These are phyloP conservation scores for Pythium vanterpoolii DNA, from an alignment of 352 stramenopile genomes.

Conservation along the genomic window DNA sequence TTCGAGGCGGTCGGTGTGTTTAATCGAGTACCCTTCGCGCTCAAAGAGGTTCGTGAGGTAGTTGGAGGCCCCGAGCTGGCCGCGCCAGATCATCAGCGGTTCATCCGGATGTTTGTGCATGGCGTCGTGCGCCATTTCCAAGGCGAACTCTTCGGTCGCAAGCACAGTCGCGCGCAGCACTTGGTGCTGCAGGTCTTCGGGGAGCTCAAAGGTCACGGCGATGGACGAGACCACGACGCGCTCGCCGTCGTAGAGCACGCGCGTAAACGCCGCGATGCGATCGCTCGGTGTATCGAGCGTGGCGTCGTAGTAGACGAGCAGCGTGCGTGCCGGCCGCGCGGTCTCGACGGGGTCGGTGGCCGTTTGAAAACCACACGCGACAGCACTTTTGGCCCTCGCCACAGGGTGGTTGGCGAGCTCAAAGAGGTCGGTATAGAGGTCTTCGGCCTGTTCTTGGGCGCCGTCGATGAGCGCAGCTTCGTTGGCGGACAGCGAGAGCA, in stretches of 20 bases:
- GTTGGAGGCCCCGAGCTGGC: conserved; percentile 6
- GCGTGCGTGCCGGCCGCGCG: not conserved
- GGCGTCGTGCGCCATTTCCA: not conserved
- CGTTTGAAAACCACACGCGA: not conserved
- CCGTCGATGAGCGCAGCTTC: conserved; percentile 3
- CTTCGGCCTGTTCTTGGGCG: conserved; percentile 6
- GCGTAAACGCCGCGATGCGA: conserved; percentile 6
- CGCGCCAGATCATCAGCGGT: conserved; percentile 11
- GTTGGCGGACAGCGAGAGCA: conserved; percentile 1
- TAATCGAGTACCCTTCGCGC: not conserved
- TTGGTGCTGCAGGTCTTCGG: not conserved
- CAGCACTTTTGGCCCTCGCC: not conserved
- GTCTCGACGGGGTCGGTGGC: not conserved
- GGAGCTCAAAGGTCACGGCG: not conserved
- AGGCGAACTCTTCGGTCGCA: conserved; percentile 6
- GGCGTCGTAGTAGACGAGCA: conserved; percentile 11
- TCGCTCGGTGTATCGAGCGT: conserved; percentile 1
- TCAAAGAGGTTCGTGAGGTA: conserved; percentile 2
- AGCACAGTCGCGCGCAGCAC: not conserved
- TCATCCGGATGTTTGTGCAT: not conserved
- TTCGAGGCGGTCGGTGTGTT: conserved; percentile 3
- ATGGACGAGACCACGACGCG: conserved; percentile 4
- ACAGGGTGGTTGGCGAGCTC: not conserved
- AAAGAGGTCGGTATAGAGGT: conserved; percentile 8
- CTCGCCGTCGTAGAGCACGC: conserved; percentile 6